phyloP scores from a whole-genome alignment of 2,329 filamentous ascomycete genomes.

The Sporothrix schenckii region DNA sequence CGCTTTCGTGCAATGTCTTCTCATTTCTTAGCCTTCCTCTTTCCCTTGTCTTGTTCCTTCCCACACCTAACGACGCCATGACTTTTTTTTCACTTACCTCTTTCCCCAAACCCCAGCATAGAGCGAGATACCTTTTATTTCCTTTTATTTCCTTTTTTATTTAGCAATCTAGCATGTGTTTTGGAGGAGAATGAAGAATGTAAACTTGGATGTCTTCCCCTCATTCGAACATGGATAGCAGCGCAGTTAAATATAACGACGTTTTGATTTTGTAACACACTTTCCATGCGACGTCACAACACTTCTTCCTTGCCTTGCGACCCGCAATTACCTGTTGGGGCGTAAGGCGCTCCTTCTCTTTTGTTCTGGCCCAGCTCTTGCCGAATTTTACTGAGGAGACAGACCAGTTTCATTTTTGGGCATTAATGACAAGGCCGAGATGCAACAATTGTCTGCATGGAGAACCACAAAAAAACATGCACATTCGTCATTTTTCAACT shows the following conservation, averaged over 20 bases:
- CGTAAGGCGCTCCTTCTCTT: background rate
- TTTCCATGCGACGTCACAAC: background rate
- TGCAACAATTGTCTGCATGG: background rate
- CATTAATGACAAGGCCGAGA: conserved; percentile 16
- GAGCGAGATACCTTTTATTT: background rate
- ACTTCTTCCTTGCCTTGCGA: background rate
- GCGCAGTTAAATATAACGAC: background rate
- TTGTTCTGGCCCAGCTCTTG: background rate
- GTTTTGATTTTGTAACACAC: background rate
- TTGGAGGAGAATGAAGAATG: conserved; percentile 4
- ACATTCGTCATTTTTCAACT: conserved; percentile 25
- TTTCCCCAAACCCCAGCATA: background rate
- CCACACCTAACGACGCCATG: background rate
- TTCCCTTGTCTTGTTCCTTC: background rate
- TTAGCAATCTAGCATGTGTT: background rate
- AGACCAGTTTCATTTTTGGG: conserved; percentile 17
- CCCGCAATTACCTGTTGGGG: background rate
- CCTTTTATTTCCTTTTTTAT: too few species aligned
- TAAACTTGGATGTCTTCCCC: background rate
- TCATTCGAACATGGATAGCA: background rate
- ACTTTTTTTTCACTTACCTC: background rate
- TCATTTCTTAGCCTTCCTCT: background rate
- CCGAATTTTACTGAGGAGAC: background rate
- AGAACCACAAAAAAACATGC: conserved; percentile 26
- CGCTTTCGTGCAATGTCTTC: background rate